Conservation (phyloP, 768 basidiomycete species). For the Megacollybia marginata region DNA sequence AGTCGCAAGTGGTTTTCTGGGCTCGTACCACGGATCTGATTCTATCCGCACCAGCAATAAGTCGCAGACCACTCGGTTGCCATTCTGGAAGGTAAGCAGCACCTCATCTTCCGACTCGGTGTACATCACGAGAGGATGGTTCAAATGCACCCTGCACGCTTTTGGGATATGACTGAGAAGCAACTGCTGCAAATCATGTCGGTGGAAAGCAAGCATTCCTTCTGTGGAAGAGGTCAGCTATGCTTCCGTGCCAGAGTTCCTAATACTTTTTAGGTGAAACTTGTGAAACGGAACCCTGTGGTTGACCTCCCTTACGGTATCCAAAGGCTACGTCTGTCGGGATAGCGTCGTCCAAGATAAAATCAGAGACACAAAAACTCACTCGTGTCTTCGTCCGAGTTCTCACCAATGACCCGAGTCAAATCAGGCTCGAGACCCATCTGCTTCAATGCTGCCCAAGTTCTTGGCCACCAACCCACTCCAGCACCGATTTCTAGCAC, state of each 20-base stretch:
- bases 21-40: slow-evolving; percentile 18
- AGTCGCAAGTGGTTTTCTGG: background rate
- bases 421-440: slow-evolving; percentile 29
- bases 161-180: slow-evolving; percentile 29
- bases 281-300: slow-evolving; percentile 20
- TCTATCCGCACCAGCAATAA: slow-evolving; percentile 36
- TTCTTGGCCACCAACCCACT: slow-evolving; percentile 31
- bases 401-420: slow-evolving; percentile 6
- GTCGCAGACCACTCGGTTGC: slow-evolving; percentile 20
- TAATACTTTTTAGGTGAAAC: slow-evolving; percentile 13
- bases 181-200: slow-evolving; percentile 36
- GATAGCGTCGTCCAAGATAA: background rate
- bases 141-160: slow-evolving; percentile 23
- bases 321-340: slow-evolving; percentile 9
- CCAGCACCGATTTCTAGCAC: slow-evolving; percentile 33
- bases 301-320: slow-evolving; percentile 26
- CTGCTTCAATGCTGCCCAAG: slow-evolving; percentile 29
- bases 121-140: slow-evolving; percentile 35
- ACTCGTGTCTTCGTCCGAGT: slow-evolving; percentile 16
- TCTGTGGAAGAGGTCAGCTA: slow-evolving; percentile 7
- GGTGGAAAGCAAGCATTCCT: slow-evolving; percentile 24
- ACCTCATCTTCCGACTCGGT: slow-evolving; percentile 10
- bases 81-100: slow-evolving; percentile 17
- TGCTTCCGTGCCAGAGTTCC: no score
- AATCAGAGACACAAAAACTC: background rate